phyloP scores from a whole-genome alignment of 805 yeast species.

The Metschnikowia anglica region DNA sequence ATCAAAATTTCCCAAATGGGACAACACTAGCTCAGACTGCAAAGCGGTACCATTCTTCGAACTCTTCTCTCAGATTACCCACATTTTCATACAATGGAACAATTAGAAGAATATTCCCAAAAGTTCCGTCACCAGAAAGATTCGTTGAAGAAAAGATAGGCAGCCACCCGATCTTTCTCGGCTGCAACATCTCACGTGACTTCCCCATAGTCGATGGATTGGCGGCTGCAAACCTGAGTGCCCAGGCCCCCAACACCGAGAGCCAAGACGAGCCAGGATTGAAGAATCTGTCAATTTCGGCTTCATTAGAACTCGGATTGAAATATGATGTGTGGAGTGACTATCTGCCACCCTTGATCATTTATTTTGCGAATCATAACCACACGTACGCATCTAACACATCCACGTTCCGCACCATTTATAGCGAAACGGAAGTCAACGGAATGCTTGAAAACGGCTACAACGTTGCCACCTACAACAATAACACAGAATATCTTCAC shows the following conservation, averaged over 20 bases:
- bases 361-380: constrained; percentile 49
- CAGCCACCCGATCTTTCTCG: constrained; percentile 39
- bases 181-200: constrained; percentile 39
- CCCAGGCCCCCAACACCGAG: not conserved
- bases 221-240: not conserved
- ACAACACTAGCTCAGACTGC: constrained; percentile 45
- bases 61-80: constrained; percentile 10
- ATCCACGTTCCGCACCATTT: constrained; percentile 58
- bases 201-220: constrained; percentile 22
- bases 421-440: constrained; percentile 42
- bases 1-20: constrained; percentile 58
- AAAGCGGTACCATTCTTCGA: constrained; percentile 29
- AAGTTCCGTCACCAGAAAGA: constrained; percentile 32
- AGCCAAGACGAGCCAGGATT: not conserved
- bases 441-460: constrained; percentile 53
- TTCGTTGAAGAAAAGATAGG: constrained; percentile 23
- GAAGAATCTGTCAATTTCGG: not conserved
- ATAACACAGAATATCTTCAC: constrained; percentile 39
- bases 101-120: constrained; percentile 29
- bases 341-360: constrained; percentile 51
- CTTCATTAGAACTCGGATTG: not conserved
- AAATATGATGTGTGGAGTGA: constrained; percentile 15
- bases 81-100: constrained; percentile 3
- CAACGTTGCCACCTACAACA: constrained; percentile 47
- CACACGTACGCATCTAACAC: constrained; percentile 48